A percentile compares a stretch with the other conserved stretches of the same genome.
Conservation (phyloP, 2,329 filamentous ascomycete genomes). For the Curvularia hawaiiensis region DNA sequence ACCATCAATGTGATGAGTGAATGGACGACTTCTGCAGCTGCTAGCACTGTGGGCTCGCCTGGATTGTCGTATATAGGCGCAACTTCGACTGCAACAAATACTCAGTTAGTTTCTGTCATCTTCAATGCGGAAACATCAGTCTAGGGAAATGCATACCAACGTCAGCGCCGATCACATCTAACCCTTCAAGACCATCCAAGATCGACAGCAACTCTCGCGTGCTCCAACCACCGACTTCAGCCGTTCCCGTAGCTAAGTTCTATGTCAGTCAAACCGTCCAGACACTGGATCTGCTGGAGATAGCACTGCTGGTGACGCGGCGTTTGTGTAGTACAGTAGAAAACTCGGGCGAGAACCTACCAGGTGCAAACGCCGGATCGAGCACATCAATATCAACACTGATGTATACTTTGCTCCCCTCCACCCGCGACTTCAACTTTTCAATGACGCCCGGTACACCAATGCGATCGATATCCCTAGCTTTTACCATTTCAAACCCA, state of each 20-base stretch:
- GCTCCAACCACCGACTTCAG: conserved; percentile 66
- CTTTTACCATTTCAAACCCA: conserved; percentile 63
- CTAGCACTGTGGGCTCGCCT: conserved; percentile 62
- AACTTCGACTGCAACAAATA: conserved; percentile 58
- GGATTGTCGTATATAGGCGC: conserved; percentile 66
- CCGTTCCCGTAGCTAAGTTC: conserved; percentile 59
- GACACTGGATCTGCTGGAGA: background rate
- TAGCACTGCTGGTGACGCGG: background rate
- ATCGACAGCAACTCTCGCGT: conserved; percentile 64
- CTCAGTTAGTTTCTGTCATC: conserved; percentile 8
- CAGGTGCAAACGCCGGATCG: conserved; percentile 61
- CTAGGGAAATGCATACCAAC: conserved; percentile 48
- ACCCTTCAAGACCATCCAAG: conserved; percentile 61
- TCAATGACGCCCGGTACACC: conserved; percentile 56
- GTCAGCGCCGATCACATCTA: conserved; percentile 65
- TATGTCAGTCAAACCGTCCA: conserved; percentile 3
- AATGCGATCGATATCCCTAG: conserved; percentile 59
- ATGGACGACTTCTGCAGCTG: conserved; percentile 60
- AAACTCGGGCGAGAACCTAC: conserved; percentile 37
- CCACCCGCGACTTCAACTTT: conserved; percentile 57
- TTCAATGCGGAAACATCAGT: background rate
- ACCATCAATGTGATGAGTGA: conserved; percentile 58
- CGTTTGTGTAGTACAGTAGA: background rate
- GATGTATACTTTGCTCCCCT: conserved; percentile 60
- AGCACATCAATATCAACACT: conserved; percentile 63